phyloP scores from a whole-genome alignment of 169 alveolate species.

The Toxoplasma gondii region DNA sequence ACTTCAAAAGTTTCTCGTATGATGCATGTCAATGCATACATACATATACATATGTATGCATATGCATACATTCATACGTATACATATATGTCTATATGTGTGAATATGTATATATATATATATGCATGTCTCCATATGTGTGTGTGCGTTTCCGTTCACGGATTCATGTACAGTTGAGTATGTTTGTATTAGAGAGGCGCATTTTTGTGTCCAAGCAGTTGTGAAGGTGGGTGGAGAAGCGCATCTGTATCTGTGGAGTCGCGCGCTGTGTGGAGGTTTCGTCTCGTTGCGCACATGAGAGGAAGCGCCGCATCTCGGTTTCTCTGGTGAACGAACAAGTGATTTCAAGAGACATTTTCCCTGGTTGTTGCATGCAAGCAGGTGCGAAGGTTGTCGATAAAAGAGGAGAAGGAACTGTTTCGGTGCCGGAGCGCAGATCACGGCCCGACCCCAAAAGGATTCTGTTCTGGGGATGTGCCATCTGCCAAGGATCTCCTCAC shows the following conservation, averaged over 20 bases:
- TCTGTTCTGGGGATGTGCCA: background rate
- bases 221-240: background rate
- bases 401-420: constrained; percentile 32
- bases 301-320: too few relatives aligned
- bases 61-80: background rate
- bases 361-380: background rate
- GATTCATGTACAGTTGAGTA: too few relatives aligned
- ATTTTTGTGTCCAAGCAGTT: background rate
- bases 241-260: background rate
- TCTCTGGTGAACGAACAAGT: too few relatives aligned
- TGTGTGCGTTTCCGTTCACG: too few relatives aligned
- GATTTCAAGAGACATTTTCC: background rate
- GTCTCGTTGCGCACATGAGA: too few relatives aligned
- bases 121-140: background rate
- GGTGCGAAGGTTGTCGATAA: constrained; percentile 16
- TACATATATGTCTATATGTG: background rate
- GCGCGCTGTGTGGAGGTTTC: background rate
- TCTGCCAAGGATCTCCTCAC: background rate
- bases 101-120: background rate
- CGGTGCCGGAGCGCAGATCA: constrained; percentile 40
- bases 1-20: background rate
- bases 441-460: constrained; percentile 38
- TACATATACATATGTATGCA: background rate
- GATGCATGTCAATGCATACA: background rate
- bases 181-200: background rate